Evolutionary conservation across 2,329 filamentous ascomycete genomes (phyloP).

Genomic region (Xylaria sp.): DNA sequence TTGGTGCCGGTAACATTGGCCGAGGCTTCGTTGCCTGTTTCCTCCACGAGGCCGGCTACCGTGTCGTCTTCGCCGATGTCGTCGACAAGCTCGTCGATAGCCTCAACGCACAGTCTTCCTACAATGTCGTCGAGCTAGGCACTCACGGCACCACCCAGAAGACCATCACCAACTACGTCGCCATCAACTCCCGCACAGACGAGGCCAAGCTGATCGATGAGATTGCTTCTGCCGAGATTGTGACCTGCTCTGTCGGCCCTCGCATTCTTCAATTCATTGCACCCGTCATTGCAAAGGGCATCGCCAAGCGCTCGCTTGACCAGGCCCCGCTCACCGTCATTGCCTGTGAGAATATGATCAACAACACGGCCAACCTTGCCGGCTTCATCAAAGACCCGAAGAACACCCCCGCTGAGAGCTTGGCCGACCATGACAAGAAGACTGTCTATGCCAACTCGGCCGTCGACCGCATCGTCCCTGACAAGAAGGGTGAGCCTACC

Average conservation of each 20-base stretch:
- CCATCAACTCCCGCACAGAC: slow-evolving; percentile 92
- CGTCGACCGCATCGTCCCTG: slow-evolving; percentile 97
- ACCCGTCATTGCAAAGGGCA: slow-evolving; percentile 92
- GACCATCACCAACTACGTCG: slow-evolving; percentile 93
- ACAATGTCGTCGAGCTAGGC: slow-evolving; percentile 94
- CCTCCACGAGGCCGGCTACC: slow-evolving; percentile 92
- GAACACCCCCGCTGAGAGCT: slow-evolving; percentile 75
- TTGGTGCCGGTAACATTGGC: slow-evolving; percentile 87
- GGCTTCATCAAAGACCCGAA: slow-evolving; percentile 79
- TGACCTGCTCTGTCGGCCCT: slow-evolving; percentile 97
- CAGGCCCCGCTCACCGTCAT: slow-evolving; percentile 84
- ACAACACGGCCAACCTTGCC: slow-evolving; percentile 88
- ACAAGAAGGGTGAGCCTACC: slow-evolving; percentile 81
- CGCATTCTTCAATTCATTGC: slow-evolving; percentile 97
- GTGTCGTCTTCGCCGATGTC: slow-evolving; percentile 97
- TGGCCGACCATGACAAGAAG: slow-evolving; percentile 75
- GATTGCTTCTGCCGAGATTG: slow-evolving; percentile 86
- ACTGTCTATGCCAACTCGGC: slow-evolving; percentile 96
- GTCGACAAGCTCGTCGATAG: slow-evolving; percentile 83
- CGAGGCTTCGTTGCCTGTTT: slow-evolving; percentile 91
- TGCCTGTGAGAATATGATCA: slow-evolving; percentile 98
- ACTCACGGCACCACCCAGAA: slow-evolving; percentile 79
- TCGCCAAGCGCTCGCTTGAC: slow-evolving; percentile 76
- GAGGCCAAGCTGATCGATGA: slow-evolving; percentile 84
- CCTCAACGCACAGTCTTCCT: slow-evolving; percentile 79